Percentiles rank a stretch among this genome's conserved stretches.
phyloP scores from a whole-genome alignment of 2,329 filamentous ascomycete genomes.

The Ceratocystis albifundus region DNA sequence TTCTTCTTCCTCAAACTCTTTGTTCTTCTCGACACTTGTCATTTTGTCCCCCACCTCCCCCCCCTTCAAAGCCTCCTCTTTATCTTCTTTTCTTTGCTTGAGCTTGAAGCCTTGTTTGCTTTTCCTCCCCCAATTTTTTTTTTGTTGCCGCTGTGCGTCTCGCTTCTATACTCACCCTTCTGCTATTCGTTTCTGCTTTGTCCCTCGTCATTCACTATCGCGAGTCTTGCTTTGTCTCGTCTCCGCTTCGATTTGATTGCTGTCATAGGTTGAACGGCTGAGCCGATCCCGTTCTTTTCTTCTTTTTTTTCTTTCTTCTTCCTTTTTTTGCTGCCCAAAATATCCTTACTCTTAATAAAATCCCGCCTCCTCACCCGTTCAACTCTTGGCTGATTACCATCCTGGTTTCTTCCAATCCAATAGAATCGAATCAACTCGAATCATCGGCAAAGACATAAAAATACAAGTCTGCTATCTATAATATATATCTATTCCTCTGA shows the following conservation, averaged over 20 bases:
- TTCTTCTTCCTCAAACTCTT: background rate
- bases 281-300: constrained; percentile 17
- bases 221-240: background rate
- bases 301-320: constrained; percentile 13
- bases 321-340: constrained; percentile 11
- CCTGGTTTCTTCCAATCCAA: too few relatives aligned
- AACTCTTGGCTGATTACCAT: background rate
- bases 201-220: background rate
- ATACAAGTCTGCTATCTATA: background rate
- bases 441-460: too few relatives aligned
- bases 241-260: background rate
- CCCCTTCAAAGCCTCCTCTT: too few relatives aligned
- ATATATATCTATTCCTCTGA: background rate
- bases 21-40: background rate
- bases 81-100: background rate
- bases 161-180: background rate
- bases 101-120: constrained; percentile 8
- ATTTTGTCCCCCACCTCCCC: background rate
- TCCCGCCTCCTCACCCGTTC: background rate
- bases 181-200: background rate
- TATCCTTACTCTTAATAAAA: background rate
- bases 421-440: too few relatives aligned
- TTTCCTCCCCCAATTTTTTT: constrained; percentile 9
- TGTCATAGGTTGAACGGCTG: constrained; percentile 18
- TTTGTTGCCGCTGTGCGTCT: background rate